Conservation (phyloP, 2,329 filamentous ascomycete species). For the Pezicula neosporulosa region DNA sequence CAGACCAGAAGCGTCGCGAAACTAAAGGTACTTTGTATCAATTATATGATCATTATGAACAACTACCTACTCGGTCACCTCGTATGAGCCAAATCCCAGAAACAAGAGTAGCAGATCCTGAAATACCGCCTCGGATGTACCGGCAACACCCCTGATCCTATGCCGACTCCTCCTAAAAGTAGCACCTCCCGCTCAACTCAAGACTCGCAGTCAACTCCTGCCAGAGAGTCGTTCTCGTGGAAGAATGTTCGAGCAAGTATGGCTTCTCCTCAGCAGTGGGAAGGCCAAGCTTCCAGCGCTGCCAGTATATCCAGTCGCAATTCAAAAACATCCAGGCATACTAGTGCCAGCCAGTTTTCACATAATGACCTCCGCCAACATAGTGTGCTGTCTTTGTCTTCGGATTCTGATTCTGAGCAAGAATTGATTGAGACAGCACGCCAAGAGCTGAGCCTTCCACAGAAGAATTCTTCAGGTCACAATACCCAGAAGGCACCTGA, state of each 20-base stretch:
- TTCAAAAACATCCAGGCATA: conserved; percentile 25
- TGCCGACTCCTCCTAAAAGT: not conserved
- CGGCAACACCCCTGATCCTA: not conserved
- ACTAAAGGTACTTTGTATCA: conserved; percentile 12
- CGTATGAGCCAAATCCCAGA: conserved; percentile 24
- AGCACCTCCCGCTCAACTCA: not conserved
- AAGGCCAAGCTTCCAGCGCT: conserved; percentile 17
- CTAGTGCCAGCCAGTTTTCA: conserved; percentile 22
- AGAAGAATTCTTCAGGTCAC: not conserved
- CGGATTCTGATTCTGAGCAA: conserved; percentile 21
- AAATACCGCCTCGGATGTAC: not conserved
- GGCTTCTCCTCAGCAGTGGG: conserved; percentile 13
- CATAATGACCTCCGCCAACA: conserved; percentile 25
- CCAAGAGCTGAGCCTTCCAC: conserved; percentile 8
- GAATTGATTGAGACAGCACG: conserved; percentile 15
- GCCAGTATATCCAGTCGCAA: conserved; percentile 28
- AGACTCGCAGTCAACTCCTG: not conserved
- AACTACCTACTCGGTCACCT: conserved; percentile 11
- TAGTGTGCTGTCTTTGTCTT: conserved; percentile 29
- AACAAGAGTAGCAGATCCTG: conserved; percentile 12
- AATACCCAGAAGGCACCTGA: conserved; percentile 12
- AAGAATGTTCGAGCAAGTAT: conserved; percentile 22
- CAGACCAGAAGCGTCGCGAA: conserved; percentile 10
- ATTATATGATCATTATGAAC: conserved; percentile 25
- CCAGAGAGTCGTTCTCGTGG: conserved; percentile 21